phyloP scores from a whole-genome alignment of 1,139 yeast genomes.

The Pichia sp. region DNA sequence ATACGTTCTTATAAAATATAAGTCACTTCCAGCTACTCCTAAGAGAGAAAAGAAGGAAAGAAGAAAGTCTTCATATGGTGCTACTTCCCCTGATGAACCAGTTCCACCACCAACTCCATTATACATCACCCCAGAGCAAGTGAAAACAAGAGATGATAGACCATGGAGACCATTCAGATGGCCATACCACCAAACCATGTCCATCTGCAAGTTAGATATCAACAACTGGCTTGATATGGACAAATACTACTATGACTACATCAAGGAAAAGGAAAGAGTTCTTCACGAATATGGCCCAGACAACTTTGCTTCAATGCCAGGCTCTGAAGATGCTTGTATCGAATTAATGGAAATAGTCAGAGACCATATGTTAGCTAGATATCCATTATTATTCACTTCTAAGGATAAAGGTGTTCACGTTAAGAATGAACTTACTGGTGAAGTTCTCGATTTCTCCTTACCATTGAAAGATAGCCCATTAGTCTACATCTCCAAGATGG shows the following conservation, averaged over 20 bases:
- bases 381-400: constrained; percentile 60
- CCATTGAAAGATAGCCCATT: constrained; percentile 67
- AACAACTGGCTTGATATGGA: constrained; percentile 84
- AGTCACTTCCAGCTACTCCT: too few species aligned
- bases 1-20: too few species aligned
- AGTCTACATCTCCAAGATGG: constrained; percentile 61
- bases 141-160: constrained; percentile 62
- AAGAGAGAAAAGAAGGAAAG: constrained; percentile 6
- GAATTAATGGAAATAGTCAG: constrained; percentile 65
- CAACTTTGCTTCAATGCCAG: constrained; percentile 68
- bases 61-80: constrained; percentile 24
- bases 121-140: constrained; percentile 65
- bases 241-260: constrained; percentile 65
- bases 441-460: constrained; percentile 53
- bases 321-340: constrained; percentile 57
- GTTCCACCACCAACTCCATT: constrained; percentile 57
- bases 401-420: constrained; percentile 49
- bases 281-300: constrained; percentile 57
- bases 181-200: constrained; percentile 83
- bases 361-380: constrained; percentile 57
- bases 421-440: constrained; percentile 61
- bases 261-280: constrained; percentile 59
- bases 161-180: constrained; percentile 83
- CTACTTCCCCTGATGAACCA: constrained; percentile 34
- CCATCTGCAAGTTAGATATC: constrained; percentile 63